Percentiles rank a stretch among this genome's conserved stretches.
Evolutionary conservation across 352 stramenopile species (phyloP).

Genomic region (Pythium dissimile): DNA sequence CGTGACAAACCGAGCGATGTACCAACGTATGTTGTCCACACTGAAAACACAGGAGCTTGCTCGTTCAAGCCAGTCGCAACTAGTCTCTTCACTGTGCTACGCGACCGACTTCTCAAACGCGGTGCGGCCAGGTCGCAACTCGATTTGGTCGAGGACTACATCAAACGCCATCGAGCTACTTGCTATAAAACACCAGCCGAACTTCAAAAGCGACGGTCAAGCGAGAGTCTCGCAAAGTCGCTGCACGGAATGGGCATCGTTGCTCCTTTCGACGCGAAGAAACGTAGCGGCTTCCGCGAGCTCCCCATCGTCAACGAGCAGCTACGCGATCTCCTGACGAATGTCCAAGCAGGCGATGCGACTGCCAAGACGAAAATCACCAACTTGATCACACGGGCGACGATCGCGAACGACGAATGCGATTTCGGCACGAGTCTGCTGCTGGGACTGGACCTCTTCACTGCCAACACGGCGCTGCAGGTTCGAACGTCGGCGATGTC

Average conservation of each 20-base stretch:
- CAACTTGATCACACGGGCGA: conserved; percentile 57
- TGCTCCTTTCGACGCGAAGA: conserved; percentile 46
- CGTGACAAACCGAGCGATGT: conserved; percentile 42
- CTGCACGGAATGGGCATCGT: conserved; percentile 49
- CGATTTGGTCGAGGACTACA: neutral
- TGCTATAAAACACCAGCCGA: conserved; percentile 6
- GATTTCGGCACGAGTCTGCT: conserved; percentile 65
- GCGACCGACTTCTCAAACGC: neutral
- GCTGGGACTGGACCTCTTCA: conserved; percentile 62
- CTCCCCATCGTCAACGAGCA: conserved; percentile 33
- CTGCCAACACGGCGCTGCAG: conserved; percentile 33
- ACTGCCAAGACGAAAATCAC: conserved; percentile 33
- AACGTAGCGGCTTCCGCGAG: conserved; percentile 49
- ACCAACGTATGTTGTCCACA: conserved; percentile 39
- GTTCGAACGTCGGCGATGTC: conserved; percentile 8
- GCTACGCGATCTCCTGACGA: conserved; percentile 31
- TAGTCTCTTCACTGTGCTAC: conserved; percentile 42
- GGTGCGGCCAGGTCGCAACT: neutral
- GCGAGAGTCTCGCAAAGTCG: conserved; percentile 30
- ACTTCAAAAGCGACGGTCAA: conserved; percentile 28
- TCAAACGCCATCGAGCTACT: neutral
- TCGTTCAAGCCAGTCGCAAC: conserved; percentile 33
- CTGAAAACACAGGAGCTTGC: conserved; percentile 26
- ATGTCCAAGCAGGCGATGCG: conserved; percentile 17
- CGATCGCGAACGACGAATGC: conserved; percentile 67